Evolutionary conservation across 208 protist genomes (phyloP).

Genomic region (Trypanosomatidae sp.): DNA sequence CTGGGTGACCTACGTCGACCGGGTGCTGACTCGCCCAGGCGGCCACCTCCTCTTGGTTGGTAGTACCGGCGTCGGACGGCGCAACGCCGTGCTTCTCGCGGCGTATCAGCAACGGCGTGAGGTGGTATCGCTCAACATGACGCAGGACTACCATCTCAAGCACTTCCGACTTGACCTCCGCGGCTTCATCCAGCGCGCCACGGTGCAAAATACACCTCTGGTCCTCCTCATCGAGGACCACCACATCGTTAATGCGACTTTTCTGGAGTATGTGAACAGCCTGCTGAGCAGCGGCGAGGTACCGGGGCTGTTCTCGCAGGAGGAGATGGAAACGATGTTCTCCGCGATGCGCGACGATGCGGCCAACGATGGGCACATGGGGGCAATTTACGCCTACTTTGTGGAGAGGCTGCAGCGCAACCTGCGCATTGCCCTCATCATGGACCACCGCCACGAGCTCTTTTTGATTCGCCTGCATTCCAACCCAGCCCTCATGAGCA

Average conservation of each 20-base stretch:
- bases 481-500: constrained; percentile 95
- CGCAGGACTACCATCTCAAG: constrained; percentile 89
- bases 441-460: constrained; percentile 90
- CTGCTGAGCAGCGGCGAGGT: constrained; percentile 93
- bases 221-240: constrained; percentile 97
- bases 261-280: constrained; percentile 97
- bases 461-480: constrained; percentile 92
- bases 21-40: constrained; percentile 78
- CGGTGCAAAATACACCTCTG: constrained; percentile 82
- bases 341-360: constrained; percentile 88
- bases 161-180: constrained; percentile 87
- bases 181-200: constrained; percentile 78
- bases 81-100: constrained; percentile 80
- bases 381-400: constrained; percentile 85
- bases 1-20: constrained; percentile 90
- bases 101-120: constrained; percentile 89
- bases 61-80: constrained; percentile 88
- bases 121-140: constrained; percentile 89
- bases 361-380: constrained; percentile 80
- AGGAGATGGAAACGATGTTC: constrained; percentile 96
- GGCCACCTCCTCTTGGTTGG: constrained; percentile 95
- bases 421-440: constrained; percentile 93
- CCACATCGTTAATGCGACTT: constrained; percentile 95
- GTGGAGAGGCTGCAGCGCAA: constrained; percentile 86
- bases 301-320: constrained; percentile 95